Percentiles rank a stretch among this genome's conserved stretches.
phyloP scores from a whole-genome alignment of 495 filamentous ascomycete species.

The Parmelia sp. region DNA sequence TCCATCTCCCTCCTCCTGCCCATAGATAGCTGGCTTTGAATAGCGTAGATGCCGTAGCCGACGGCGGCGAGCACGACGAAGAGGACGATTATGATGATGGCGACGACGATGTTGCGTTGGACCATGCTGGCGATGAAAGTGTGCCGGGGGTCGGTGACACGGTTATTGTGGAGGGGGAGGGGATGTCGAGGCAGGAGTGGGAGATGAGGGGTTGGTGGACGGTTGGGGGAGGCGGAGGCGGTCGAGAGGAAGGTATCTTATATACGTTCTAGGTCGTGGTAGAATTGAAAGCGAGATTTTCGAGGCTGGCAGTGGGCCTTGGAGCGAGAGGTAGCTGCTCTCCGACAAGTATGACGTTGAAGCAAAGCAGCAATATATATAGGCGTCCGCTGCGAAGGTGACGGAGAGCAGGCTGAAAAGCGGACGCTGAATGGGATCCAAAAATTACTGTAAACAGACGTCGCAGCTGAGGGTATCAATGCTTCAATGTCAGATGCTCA shows the following conservation, averaged over 20 bases:
- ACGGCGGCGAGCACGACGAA: slow-evolving; percentile 66
- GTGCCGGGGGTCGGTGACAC: background rate
- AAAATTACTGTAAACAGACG: slow-evolving; percentile 1
- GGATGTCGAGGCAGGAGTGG: background rate
- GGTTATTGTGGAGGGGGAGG: no score
- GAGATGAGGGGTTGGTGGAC: background rate
- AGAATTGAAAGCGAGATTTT: background rate
- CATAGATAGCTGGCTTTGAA: slow-evolving; percentile 41
- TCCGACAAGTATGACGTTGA: background rate
- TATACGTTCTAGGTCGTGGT: background rate
- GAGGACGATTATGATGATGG: slow-evolving; percentile 74
- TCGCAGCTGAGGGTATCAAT: background rate
- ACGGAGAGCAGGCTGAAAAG: background rate
- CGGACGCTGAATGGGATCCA: background rate
- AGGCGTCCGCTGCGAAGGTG: background rate
- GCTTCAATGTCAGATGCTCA: background rate
- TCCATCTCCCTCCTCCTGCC: slow-evolving; percentile 36
- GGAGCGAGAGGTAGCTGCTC: background rate
- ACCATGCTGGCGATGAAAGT: slow-evolving; percentile 40
- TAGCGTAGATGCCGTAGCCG: slow-evolving; percentile 60
- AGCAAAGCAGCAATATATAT: background rate
- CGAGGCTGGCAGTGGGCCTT: background rate
- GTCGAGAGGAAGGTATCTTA: background rate
- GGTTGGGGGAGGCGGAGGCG: background rate
- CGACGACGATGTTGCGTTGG: slow-evolving; percentile 71